Conservation (phyloP, 371 early-diverging fungal genomes). For the Coemansia sp. region DNA sequence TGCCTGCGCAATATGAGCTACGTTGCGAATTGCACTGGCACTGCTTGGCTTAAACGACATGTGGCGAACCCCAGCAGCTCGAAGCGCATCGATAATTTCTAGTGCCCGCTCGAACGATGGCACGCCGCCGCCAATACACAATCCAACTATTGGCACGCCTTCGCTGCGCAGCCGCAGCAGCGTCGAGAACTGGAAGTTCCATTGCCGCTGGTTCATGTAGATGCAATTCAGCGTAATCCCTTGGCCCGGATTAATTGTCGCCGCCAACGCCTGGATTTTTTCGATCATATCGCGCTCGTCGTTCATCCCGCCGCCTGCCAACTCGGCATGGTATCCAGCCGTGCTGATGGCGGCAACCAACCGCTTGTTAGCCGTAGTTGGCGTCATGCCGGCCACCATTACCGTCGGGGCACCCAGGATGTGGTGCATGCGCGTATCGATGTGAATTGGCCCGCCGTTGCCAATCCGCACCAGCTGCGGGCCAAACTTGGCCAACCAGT, state of each 20-base stretch:
- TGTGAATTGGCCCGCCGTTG: slow-evolving; percentile 62
- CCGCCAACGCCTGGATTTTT: slow-evolving; percentile 77
- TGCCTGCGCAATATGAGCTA: slow-evolving; percentile 82
- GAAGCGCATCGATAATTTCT: too few relatives aligned
- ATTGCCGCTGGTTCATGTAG: slow-evolving; percentile 53
- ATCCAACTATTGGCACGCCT: slow-evolving; percentile 87
- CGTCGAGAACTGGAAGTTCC: slow-evolving; percentile 93
- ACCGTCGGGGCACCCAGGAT: slow-evolving; percentile 61
- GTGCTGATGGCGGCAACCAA: slow-evolving; percentile 77
- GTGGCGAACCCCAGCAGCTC: slow-evolving; percentile 53
- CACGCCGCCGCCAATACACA: slow-evolving; percentile 53
- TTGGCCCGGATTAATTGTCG: slow-evolving; percentile 67
- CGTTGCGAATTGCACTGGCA: slow-evolving; percentile 79
- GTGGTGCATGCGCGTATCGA: slow-evolving; percentile 88
- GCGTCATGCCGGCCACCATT: slow-evolving; percentile 53
- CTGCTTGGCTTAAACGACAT: slow-evolving; percentile 93
- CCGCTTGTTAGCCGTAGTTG: slow-evolving; percentile 28
- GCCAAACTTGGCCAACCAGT: slow-evolving; percentile 86
- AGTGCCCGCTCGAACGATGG: too few relatives aligned
- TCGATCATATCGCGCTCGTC: slow-evolving; percentile 70
- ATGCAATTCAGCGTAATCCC: slow-evolving; percentile 88
- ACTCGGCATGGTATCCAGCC: slow-evolving; percentile 90
- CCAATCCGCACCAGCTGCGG: slow-evolving; percentile 63
- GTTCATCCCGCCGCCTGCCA: slow-evolving; percentile 91
- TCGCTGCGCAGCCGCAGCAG: slow-evolving; percentile 81